Conservation (phyloP, 2,329 filamentous ascomycete species). For the Moelleriella libera region DNA sequence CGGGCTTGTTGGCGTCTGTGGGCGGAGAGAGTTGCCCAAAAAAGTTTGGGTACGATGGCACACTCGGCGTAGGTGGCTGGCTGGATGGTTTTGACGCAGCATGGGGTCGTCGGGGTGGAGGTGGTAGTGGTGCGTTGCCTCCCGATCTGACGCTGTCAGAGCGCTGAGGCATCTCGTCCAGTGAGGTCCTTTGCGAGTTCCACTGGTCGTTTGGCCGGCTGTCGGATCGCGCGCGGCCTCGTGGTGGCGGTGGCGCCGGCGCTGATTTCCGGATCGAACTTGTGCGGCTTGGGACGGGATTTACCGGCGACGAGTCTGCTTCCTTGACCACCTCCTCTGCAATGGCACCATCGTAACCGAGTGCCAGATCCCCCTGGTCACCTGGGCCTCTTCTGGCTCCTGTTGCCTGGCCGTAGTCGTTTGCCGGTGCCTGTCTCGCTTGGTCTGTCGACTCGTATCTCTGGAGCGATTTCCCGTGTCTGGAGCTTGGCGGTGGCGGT, state of each 20-base stretch:
- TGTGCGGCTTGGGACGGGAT: not conserved
- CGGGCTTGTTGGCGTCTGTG: conserved; percentile 8
- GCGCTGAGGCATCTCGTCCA: conserved; percentile 32
- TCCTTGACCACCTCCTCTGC: conserved; percentile 1
- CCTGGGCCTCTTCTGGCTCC: not conserved
- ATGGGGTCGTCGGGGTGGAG: conserved; percentile 37
- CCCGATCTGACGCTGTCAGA: conserved; percentile 29
- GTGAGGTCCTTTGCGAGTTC: conserved; percentile 29
- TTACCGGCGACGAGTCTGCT: not conserved
- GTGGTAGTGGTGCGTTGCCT: conserved; percentile 32
- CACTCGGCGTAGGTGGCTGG: conserved; percentile 7
- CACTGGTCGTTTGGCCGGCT: conserved; percentile 26
- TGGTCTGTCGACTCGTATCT: conserved; percentile 1
- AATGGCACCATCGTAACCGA: conserved; percentile 24
- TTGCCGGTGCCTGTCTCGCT: not conserved
- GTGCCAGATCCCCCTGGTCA: not conserved
- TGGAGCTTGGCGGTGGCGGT: conserved; percentile 58
- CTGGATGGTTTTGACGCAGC: conserved; percentile 19
- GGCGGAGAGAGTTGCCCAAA: conserved; percentile 5
- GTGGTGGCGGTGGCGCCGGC: conserved; percentile 36
- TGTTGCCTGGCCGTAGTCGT: not conserved
- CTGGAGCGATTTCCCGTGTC: conserved; percentile 63
- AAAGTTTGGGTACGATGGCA: conserved; percentile 5
- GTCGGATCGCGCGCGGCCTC: conserved; percentile 30
- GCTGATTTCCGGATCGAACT: conserved; percentile 25